Conservation (phyloP, 1,284 basidiomycete genomes). For the Cutaneotrichosporon cutaneum region DNA sequence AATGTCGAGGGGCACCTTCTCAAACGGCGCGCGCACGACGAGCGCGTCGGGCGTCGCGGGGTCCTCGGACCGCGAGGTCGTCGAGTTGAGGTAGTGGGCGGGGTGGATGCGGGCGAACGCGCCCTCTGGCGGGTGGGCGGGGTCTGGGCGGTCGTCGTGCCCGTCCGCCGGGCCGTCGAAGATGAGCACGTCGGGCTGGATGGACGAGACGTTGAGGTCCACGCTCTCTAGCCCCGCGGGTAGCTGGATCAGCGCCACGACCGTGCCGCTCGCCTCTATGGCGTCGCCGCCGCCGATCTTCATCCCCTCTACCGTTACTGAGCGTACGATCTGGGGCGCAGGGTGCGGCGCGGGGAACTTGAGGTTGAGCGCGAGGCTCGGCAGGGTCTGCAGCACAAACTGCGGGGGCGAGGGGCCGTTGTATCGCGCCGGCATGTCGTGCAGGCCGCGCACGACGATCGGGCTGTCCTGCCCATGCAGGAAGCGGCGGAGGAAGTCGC, state of each 20-base stretch:
- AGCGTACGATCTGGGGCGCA: constrained; percentile 44
- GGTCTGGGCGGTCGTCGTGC: constrained; percentile 24
- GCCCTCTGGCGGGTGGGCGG: constrained; percentile 21
- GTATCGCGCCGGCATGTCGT: constrained; percentile 13
- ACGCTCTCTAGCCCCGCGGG: constrained; percentile 39
- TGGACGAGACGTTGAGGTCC: constrained; percentile 37
- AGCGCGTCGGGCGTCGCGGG: constrained; percentile 24
- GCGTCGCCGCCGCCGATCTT: constrained; percentile 28
- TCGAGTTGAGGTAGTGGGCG: constrained; percentile 23
- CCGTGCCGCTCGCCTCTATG: constrained; percentile 41
- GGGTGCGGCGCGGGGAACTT: constrained; percentile 48
- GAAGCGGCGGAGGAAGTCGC: constrained; percentile 42
- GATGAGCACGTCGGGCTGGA: constrained; percentile 49
- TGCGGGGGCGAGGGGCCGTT: constrained; percentile 28
- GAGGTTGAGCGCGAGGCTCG: constrained; percentile 37
- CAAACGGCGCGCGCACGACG: constrained; percentile 45
- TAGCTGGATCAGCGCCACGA: constrained; percentile 45
- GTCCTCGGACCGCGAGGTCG: constrained; percentile 18
- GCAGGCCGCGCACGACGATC: constrained; percentile 41
- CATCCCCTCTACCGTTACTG: constrained; percentile 51
- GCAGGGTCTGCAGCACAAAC: constrained; percentile 40
- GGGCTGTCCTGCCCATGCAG: constrained; percentile 43
- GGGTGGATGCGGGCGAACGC: constrained; percentile 34
- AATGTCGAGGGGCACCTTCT: constrained; percentile 46
- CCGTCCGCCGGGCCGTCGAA: constrained; percentile 39